Evolutionary conservation across 2,329 filamentous ascomycete species (phyloP), one percentile per base, ranked within the genome.

Genomic region (Pezicula neosporulosa): DNA sequence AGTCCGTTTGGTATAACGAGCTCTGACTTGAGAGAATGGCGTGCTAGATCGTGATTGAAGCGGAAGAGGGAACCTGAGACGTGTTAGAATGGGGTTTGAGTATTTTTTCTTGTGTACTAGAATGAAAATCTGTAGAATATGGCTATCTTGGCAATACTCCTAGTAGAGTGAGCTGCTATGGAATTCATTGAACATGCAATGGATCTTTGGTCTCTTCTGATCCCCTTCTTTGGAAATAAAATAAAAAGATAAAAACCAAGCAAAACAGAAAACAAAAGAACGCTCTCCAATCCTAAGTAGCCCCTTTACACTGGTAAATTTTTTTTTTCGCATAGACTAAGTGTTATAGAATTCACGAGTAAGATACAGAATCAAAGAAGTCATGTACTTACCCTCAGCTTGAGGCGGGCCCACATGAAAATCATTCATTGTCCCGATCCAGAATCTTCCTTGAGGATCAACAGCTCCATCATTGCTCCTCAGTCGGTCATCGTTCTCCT

Each of bases 341-440:
- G 30, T 35, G 3, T 13, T 39, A 36, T n/a, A 12, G 30, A 46
- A 37, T 36, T 18, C 2, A 1, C 36, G 19, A 36, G n/a, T 13
- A 4, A 37, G 41, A 48, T 35, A 10, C 10, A 13, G 12, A 19
- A 43, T 28, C 21, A 45, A 12, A 45, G 21, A 49, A 47, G 30
- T 10, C 18, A n/a, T 37, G 38, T 15, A 62, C 61, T 18, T 50
- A 68, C 68, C 68, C 60, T 70, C 68, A 57, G 63, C 53, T 50
- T 68, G 60, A 36, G 62, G 63, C 44, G 61, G 56, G 38, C 66
- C 66, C 48, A 67, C 62, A 56, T 63, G 63, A 50, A 89, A 86
- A 64, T 96, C 90, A 56, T 90, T 94, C 89, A 96, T 96, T 56
- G 82, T 82, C 7, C 90, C 90, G 6, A 91, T 77, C 87, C 90